Base-by-base conservation (phyloP, 192 early-diverging fungal species). In the Chytriomyces sp. region DNA sequence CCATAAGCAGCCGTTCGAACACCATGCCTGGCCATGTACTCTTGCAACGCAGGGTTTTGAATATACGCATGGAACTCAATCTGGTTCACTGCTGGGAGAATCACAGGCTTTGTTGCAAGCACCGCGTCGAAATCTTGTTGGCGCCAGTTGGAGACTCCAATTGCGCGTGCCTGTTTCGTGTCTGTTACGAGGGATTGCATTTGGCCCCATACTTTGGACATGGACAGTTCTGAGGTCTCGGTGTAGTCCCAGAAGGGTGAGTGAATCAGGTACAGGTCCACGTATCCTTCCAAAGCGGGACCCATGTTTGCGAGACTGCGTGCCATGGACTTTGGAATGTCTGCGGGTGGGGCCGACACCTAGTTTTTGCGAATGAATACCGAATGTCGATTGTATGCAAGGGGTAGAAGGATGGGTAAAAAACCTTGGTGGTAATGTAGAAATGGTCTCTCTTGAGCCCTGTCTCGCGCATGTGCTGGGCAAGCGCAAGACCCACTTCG, bases 231-330 rank as follows among this genome's bases (percentile, higher is more conserved):
- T 4, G 44, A 48, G 7, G 43, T 16, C 2, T 67, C 45, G 13
- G 16, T 50, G 49, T 76, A 64, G 59, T 81, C 79, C 28, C 69
- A 73, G 44, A 90, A 82, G 0, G 94, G 94, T 86, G 88, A 91
- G 82, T 96, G 94, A 76, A 95, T 89, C 67, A 96, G 80, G 73
- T 94, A 92, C 53, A 94, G 68, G 69, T 96, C 94, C 24, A 96
- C 75, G 76, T 96, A 95, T 8, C 77, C 77, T 44, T 61, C 69
- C 6, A 69, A 60, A 28, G 91, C 84, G n/a, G 92, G 73, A 45
- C 88, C 86, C 10, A 96, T 84, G 72, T 89, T 85, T 50, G 87
- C 79, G 11, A 95, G 84, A 6, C 92, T 64, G 5, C 61, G 45
- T 2, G 16, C 43, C 6, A 78, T 18, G 23, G 72, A 50, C 3